These are phyloP conservation scores for Heimioporus sp. DNA, from an alignment of 768 basidiomycete species.

Conservation along the genomic window DNA sequence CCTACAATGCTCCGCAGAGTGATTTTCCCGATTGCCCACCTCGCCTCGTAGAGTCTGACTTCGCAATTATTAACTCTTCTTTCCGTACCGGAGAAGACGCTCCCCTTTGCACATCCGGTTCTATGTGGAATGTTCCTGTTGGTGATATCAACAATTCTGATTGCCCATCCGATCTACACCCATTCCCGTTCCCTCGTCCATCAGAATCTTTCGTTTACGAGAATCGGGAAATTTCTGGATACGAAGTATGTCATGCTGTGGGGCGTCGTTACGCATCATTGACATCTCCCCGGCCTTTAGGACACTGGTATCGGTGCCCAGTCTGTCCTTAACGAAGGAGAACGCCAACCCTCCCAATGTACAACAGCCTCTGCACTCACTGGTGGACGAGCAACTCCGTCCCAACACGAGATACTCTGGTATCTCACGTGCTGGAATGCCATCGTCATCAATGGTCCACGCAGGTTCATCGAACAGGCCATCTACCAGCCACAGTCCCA, in stretches of 20 bases:
- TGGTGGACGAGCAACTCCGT: background rate
- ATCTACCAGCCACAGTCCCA: slow-evolving; percentile 71
- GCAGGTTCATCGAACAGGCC: slow-evolving; percentile 58
- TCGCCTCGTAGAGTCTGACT: background rate
- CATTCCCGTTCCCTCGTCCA: background rate
- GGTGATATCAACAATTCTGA: background rate
- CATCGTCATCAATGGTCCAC: slow-evolving; percentile 29
- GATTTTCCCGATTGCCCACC: background rate
- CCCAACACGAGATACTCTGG: slow-evolving; percentile 5
- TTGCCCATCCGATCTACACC: background rate
- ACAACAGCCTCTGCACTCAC: background rate
- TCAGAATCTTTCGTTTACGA: background rate
- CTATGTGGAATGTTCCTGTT: background rate
- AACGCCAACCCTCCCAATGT: background rate
- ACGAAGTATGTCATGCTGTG: slow-evolving; percentile 5
- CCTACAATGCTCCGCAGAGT: background rate
- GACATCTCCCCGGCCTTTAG: background rate
- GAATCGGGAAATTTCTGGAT: background rate
- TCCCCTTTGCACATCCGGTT: background rate
- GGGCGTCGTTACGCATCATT: background rate
- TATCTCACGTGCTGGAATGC: background rate
- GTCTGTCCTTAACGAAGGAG: background rate
- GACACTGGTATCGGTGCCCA: background rate
- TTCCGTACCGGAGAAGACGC: background rate
- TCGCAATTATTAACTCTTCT: background rate